Conservation (phyloP, 306 rosid genomes). For the Casuarina cunninghamiana region DNA sequence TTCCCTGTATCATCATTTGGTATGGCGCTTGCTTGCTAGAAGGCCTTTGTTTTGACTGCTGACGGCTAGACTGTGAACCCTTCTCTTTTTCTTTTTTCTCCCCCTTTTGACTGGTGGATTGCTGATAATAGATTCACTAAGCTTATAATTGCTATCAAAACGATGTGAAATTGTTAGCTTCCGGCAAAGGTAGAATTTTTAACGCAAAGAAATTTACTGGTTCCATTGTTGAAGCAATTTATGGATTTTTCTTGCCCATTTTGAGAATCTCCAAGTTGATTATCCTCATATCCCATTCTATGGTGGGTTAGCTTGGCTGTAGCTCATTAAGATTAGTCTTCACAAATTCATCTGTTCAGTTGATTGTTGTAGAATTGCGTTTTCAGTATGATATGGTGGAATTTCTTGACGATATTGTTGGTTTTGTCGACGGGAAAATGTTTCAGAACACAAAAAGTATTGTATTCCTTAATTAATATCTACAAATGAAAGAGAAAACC, state of each 20-base stretch:
- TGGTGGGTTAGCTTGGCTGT: too few species aligned
- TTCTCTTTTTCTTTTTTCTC: neutral
- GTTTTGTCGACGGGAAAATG: neutral
- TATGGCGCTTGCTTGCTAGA: slow-evolving; percentile 19
- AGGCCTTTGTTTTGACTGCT: slow-evolving; percentile 23
- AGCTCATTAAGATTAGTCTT: too few species aligned
- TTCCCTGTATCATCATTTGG: slow-evolving; percentile 18
- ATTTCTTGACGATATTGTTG: neutral
- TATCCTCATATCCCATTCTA: too few species aligned
- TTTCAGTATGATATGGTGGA: too few species aligned
- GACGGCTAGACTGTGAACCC: slow-evolving; percentile 19
- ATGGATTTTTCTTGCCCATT: neutral
- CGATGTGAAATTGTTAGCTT: slow-evolving; percentile 13
- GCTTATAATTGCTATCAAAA: slow-evolving; percentile 16
- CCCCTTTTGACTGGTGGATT: slow-evolving; percentile 1
- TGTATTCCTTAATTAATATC: too few species aligned
- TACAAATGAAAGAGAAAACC: neutral
- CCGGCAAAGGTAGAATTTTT: neutral
- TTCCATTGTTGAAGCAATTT: neutral
- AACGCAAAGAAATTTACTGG: neutral
- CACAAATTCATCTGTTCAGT: too few species aligned
- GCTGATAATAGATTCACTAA: slow-evolving; percentile 32
- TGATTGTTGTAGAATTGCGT: too few species aligned
- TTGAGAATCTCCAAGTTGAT: too few species aligned
- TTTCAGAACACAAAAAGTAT: neutral